Base-by-base conservation (phyloP, 2,329 filamentous ascomycete genomes). In the Chaetomiaceae sp. region DNA sequence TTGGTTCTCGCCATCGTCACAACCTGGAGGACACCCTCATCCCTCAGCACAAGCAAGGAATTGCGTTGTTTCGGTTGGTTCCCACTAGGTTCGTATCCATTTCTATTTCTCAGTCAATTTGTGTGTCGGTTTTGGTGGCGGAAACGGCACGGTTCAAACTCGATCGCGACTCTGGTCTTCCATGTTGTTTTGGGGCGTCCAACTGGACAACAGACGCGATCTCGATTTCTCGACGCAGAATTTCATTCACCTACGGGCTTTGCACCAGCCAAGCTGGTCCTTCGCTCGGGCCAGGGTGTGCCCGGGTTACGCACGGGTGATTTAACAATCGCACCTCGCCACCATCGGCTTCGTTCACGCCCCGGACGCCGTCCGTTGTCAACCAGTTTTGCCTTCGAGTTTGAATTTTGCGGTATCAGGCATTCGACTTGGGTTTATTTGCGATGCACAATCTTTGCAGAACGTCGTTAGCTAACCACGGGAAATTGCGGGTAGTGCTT, bases 61-160 rank as follows among this genome's bases (percentile, higher is more conserved):
- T 57, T 51, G 33, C 44, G 20, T 38, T 30, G 43, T 42, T 36
- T 50, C 42, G 16, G 38, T 50, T 36, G 41, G 45, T 54, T 59
- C 48, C 38, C 34, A 54, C 50, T 41, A 63, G 61, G 61, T 63
- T 50, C 36, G 61, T 62, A 50, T 23, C n/a, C 18, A 5, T 23
- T n/a, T 16, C 25, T n/a, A 25, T n/a, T n/a, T n/a, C n/a, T n/a
- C n/a, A n/a, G n/a, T n/a, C 20, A 44, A 50, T 43, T 45, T 37
- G 38, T 27, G 33, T 8, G 20, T 55, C 40, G 36, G 34, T 18
- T 44, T 54, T 51, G 36, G 3, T 33, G 34, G 20, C 33, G n/a
- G 7, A 41, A 20, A 27, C 18, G 20, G 14, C 9, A 25, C 34
- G 18, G 29, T 34, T 27, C 33, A 29, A 23, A 38, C 48, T 51